Conservation (phyloP, 192 early-diverging fungal genomes). For the Podila epicladia region DNA sequence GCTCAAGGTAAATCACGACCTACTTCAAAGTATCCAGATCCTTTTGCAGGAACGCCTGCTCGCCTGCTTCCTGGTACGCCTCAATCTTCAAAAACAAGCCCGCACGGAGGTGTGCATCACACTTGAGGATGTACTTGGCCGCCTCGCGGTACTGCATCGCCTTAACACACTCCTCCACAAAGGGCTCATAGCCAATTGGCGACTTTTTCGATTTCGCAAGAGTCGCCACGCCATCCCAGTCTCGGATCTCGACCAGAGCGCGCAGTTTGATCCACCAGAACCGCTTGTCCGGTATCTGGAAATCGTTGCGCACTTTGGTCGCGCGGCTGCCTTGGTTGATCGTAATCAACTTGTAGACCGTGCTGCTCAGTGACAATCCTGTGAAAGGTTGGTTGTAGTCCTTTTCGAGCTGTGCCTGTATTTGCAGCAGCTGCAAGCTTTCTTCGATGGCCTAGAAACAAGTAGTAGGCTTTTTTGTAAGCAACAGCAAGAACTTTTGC, state of each 20-base stretch:
- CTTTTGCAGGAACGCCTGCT: conserved; percentile 69
- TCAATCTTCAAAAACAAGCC: conserved; percentile 76
- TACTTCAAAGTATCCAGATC: conserved; percentile 72
- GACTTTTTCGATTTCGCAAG: conserved; percentile 79
- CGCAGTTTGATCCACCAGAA: conserved; percentile 94
- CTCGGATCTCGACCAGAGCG: conserved; percentile 79
- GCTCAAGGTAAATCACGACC: conserved; percentile 7
- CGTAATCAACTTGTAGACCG: conserved; percentile 81
- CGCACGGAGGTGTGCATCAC: conserved; percentile 69
- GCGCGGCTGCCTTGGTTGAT: conserved; percentile 79
- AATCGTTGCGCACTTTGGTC: conserved; percentile 81
- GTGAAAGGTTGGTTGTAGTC: conserved; percentile 72
- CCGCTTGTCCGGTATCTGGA: conserved; percentile 87
- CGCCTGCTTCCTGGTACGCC: conserved; percentile 76
- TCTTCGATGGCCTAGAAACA: conserved; percentile 79
- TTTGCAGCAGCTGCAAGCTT: conserved; percentile 76
- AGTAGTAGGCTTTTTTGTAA: neutral
- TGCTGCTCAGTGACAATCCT: conserved; percentile 85
- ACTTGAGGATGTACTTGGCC: conserved; percentile 77
- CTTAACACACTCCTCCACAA: conserved; percentile 84
- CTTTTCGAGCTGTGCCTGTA: conserved; percentile 79
- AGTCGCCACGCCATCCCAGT: conserved; percentile 91
- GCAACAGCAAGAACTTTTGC: neutral
- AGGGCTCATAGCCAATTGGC: conserved; percentile 84
- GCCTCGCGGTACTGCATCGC: conserved; percentile 82